A percentile compares a stretch with the other conserved stretches of the same genome.
These are phyloP conservation scores for Trichoderma simmonsii DNA, from an alignment of 2,329 filamentous ascomycete species.

Conservation along the genomic window DNA sequence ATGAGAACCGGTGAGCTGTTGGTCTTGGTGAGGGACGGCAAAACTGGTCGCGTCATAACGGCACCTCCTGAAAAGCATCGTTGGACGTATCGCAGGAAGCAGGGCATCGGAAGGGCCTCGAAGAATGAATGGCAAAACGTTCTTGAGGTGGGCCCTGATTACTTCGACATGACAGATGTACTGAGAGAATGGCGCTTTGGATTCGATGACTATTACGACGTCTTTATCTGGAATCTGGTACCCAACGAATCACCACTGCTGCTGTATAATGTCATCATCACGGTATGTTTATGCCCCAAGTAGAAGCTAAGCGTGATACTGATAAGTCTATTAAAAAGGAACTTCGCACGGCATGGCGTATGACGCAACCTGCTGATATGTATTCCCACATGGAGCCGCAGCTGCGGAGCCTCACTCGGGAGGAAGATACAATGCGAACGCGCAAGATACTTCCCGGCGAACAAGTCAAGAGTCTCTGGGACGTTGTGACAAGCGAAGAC, in stretches of 20 bases:
- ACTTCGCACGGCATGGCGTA: slow-evolving; percentile 28
- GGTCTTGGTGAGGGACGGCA: slow-evolving; percentile 30
- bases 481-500: slow-evolving; percentile 22
- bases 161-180: slow-evolving; percentile 26
- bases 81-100: slow-evolving; percentile 28
- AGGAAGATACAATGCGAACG: slow-evolving; percentile 25
- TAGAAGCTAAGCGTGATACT: neutral
- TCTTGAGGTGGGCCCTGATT: slow-evolving; percentile 26
- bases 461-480: slow-evolving; percentile 25
- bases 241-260: slow-evolving; percentile 21
- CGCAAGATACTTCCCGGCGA: slow-evolving; percentile 27
- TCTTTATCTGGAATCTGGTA: slow-evolving; percentile 30
- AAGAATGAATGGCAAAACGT: slow-evolving; percentile 28
- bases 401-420: slow-evolving; percentile 24
- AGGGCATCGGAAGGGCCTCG: slow-evolving; percentile 27
- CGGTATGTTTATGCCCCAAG: slow-evolving; percentile 1
- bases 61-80: slow-evolving; percentile 26
- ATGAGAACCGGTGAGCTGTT: slow-evolving; percentile 28
- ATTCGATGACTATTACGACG: slow-evolving; percentile 30
- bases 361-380: slow-evolving; percentile 23
- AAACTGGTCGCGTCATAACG: slow-evolving; percentile 30
- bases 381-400: slow-evolving; percentile 27
- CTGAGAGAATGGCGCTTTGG: slow-evolving; percentile 29
- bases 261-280: slow-evolving; percentile 24
- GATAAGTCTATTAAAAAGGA: slow-evolving; percentile 19